These are phyloP conservation scores for Smittium culicis DNA, from an alignment of 371 early-diverging fungal species.

Conservation along the genomic window DNA sequence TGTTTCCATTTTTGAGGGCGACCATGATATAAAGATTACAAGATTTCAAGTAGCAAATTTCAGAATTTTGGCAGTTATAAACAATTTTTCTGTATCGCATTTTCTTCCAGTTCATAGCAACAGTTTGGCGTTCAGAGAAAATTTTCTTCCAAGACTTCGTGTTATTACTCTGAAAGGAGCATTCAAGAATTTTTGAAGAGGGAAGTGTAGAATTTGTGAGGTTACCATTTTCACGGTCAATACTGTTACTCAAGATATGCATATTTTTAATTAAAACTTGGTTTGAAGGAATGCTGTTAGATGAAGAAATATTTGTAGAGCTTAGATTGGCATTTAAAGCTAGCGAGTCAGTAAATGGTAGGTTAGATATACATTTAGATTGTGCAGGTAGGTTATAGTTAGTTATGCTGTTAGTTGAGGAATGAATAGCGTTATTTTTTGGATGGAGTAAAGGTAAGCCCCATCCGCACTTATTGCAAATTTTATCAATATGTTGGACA, in stretches of 20 bases:
- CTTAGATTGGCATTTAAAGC: not conserved
- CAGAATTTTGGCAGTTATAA: slow-evolving; percentile 65
- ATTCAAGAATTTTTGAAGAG: not conserved
- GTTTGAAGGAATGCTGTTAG: not conserved
- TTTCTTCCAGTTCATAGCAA: slow-evolving; percentile 75
- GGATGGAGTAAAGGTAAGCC: slow-evolving; percentile 57
- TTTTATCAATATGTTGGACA: slow-evolving; percentile 89
- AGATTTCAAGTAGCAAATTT: slow-evolving; percentile 75
- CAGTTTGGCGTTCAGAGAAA: slow-evolving; percentile 60
- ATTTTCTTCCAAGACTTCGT: slow-evolving; percentile 69
- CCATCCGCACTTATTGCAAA: slow-evolving; percentile 92
- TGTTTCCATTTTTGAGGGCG: slow-evolving; percentile 69
- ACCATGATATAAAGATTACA: slow-evolving; percentile 65
- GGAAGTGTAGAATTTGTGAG: not conserved
- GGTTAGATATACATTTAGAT: not conserved
- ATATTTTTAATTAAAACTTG: not conserved
- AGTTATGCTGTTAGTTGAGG: not conserved
- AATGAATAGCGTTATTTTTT: slow-evolving; percentile 18
- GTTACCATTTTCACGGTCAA: not conserved
- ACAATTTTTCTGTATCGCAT: slow-evolving; percentile 43
- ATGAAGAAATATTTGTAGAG: not conserved
- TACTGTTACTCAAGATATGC: not conserved
- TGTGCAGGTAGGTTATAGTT: too few relatives aligned
- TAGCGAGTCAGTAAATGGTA: not conserved
- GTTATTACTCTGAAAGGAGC: not conserved